A percentile compares a stretch with the other conserved stretches of the same genome.
Evolutionary conservation across 768 basidiomycete species (phyloP).

Genomic region (Lyophyllum semitale): DNA sequence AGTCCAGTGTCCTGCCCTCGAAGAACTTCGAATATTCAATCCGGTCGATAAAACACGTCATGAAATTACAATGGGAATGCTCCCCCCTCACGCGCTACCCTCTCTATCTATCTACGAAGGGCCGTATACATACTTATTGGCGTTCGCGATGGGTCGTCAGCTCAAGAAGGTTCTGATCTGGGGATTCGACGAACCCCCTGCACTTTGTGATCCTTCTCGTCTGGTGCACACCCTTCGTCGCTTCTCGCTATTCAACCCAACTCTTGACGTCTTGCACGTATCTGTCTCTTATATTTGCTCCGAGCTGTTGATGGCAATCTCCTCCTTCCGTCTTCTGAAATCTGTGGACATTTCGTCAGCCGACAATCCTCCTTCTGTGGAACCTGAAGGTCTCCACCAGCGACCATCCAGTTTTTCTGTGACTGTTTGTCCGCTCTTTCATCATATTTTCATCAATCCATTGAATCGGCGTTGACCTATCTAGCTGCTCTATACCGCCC

Average conservation of each 20-base stretch:
- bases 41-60: conserved; percentile 25
- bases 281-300: conserved; percentile 21
- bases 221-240: conserved; percentile 17
- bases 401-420: conserved; percentile 6
- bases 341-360: conserved; percentile 9
- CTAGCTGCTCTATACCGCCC: conserved; percentile 21
- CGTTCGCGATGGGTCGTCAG: conserved; percentile 21
- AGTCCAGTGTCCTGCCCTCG: conserved; percentile 27
- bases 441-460: not conserved
- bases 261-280: conserved; percentile 21
- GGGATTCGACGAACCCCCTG: conserved; percentile 29
- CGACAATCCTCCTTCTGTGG: conserved; percentile 9
- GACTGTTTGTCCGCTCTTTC: conserved; percentile 2
- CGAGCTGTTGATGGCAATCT: conserved; percentile 13
- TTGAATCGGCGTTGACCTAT: not conserved
- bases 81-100: conserved; percentile 22
- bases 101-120: conserved; percentile 29
- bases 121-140: conserved; percentile 25
- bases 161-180: conserved; percentile 25
- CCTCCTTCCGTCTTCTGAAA: conserved; percentile 9
- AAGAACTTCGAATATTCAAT: conserved; percentile 31
- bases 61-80: conserved; percentile 15
- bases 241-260: conserved; percentile 18
- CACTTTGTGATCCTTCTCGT: conserved; percentile 21
- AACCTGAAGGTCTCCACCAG: not conserved